Base-by-base conservation (phyloP, 306 rosid species). In the Dalbergia cultrata region DNA sequence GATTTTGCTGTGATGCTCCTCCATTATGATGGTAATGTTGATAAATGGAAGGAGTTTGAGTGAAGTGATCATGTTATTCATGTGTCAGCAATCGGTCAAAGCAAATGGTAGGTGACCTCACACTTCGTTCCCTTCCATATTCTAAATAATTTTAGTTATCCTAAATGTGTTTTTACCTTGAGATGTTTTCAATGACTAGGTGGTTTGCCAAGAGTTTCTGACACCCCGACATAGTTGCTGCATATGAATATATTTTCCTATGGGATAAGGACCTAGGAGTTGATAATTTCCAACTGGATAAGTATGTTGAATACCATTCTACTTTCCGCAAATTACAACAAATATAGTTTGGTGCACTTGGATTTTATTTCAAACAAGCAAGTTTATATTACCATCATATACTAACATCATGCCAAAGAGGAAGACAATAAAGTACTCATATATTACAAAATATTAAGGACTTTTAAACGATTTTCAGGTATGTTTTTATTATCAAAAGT, bases 241-340 rank as follows among this genome's bases (percentile, higher is more conserved):
- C 87, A 52, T 95, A 95, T 82, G 67, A 79, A 71, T 91, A 95
- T 82, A 79, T 95, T 81, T 95, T 95, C 86, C 98, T 95, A 21
- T 95, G 99, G 99, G 99, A 95, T 50, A 98, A 95, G 82, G 99
- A 95, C 86, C 93, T 95, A 56, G 99, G 99, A 81, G 96, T 95
- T 1, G 92, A 95, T 9, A 1, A 82, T 84, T 95, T 95, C 87
- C 63, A 89, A 43, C 99, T 98, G 33, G 26, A 86, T 19, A 76
- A 77, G 99, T 93, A 89, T 57, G 86, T 74, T 18, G 61, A 43
- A 66, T 39, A 77, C 58, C 50, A 1, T 83, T 47, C 31, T 34
- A 72, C 11, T 50, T 62, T 62, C 21, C 65, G n/a, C 31, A 16
- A 33, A 62, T 63, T 41, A 13, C 67, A 37, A 69, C 0, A 39